phyloP scores from a whole-genome alignment of 495 filamentous ascomycete species.

The Neurospora tetrasperma region DNA sequence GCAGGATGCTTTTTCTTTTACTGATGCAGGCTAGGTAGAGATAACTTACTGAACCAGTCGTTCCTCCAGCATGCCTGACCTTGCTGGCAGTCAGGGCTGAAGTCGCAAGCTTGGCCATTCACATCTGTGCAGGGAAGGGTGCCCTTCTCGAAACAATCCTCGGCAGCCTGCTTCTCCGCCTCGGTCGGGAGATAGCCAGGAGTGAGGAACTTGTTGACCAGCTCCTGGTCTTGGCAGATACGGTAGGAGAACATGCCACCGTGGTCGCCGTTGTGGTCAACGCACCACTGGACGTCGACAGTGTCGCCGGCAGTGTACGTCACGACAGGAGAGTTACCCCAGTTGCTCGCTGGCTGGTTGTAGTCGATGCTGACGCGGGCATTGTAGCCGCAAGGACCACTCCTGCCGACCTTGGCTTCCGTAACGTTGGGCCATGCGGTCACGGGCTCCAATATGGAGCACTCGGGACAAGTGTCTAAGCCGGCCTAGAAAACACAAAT shows the following conservation, averaged over 20 bases:
- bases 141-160: slow-evolving; percentile 43
- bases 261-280: slow-evolving; percentile 50
- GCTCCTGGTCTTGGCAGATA: slow-evolving; percentile 41
- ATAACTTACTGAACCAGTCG: slow-evolving; percentile 40
- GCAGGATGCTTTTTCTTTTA: background rate
- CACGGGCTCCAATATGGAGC: slow-evolving; percentile 47
- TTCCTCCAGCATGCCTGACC: slow-evolving; percentile 41
- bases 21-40: background rate
- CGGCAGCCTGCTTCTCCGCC: slow-evolving; percentile 44
- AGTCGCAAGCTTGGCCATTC: slow-evolving; percentile 40
- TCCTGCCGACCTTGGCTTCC: slow-evolving; percentile 36
- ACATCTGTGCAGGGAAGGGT: slow-evolving; percentile 43
- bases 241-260: slow-evolving; percentile 51
- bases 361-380: slow-evolving; percentile 46
- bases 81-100: slow-evolving; percentile 39
- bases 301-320: slow-evolving; percentile 37
- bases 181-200: slow-evolving; percentile 41
- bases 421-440: slow-evolving; percentile 41
- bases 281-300: slow-evolving; percentile 46
- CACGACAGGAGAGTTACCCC: slow-evolving; percentile 35
- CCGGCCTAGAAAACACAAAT: slow-evolving; percentile 27
- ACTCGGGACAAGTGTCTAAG: slow-evolving; percentile 45
- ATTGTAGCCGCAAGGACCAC: slow-evolving; percentile 48
- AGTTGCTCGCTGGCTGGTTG: slow-evolving; percentile 36
- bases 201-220: slow-evolving; percentile 43